Conservation (phyloP, 1,284 basidiomycete genomes). For the Cryptococcus jaspeensis region DNA sequence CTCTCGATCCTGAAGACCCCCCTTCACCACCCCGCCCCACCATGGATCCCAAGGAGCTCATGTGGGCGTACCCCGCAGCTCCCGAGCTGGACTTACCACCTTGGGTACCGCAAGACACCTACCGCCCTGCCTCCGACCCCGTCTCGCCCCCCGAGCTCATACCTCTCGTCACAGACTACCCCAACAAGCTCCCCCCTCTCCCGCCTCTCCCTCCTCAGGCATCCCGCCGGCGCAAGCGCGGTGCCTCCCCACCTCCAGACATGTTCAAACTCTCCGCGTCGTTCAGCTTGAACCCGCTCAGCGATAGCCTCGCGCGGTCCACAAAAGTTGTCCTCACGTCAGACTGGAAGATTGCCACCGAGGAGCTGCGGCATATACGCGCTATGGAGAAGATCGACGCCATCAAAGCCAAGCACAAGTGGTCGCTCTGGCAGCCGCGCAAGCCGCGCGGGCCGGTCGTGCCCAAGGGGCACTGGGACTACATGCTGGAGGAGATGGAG, state of each 20-base stretch:
- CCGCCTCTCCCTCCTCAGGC: constrained; percentile 30
- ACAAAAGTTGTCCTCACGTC: constrained; percentile 42
- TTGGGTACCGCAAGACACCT: constrained; percentile 43
- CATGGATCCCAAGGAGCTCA: neutral
- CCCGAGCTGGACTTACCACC: constrained; percentile 20
- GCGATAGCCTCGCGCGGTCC: constrained; percentile 32
- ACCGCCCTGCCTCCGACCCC: constrained; percentile 28
- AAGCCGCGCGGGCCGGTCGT: constrained; percentile 82
- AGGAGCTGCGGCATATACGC: constrained; percentile 71
- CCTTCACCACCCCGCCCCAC: neutral
- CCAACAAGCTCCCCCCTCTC: constrained; percentile 31
- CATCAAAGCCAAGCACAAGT: constrained; percentile 75
- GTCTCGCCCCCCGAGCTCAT: constrained; percentile 28
- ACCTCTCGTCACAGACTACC: constrained; percentile 40
- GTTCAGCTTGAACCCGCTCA: constrained; percentile 40
- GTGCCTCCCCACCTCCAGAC: constrained; percentile 29
- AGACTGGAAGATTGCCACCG: constrained; percentile 60
- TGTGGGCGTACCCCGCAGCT: constrained; percentile 9
- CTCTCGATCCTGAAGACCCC: neutral
- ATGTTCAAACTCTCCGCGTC: constrained; percentile 33
- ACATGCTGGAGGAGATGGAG: constrained; percentile 95
- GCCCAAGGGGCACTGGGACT: constrained; percentile 91
- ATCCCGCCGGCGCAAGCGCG: constrained; percentile 17
- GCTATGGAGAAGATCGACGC: constrained; percentile 82
- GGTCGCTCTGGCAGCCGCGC: constrained; percentile 95